These are phyloP conservation scores for Pestalotiopsis sp. DNA, from an alignment of 2,329 filamentous ascomycete species.

Conservation along the genomic window DNA sequence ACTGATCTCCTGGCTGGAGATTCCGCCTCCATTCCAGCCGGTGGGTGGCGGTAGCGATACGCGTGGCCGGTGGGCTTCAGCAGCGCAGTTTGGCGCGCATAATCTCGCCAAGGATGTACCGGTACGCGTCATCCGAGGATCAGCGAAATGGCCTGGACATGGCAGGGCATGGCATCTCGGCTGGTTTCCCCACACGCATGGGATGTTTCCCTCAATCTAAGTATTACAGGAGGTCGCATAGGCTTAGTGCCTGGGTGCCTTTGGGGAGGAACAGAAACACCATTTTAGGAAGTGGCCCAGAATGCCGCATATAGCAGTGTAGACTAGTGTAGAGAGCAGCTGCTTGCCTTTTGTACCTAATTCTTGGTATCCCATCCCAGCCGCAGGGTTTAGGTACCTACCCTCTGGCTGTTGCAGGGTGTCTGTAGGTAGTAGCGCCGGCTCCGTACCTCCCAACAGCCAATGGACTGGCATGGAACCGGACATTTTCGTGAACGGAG, in stretches of 20 bases:
- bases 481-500: constrained; percentile 9
- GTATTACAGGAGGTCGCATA: constrained; percentile 16
- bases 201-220: constrained; percentile 15
- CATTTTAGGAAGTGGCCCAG: constrained; percentile 15
- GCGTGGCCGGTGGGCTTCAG: background rate
- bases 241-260: background rate
- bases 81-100: background rate
- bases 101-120: background rate
- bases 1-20: background rate
- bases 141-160: too few relatives aligned
- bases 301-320: background rate
- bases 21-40: background rate
- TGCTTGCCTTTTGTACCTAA: too few relatives aligned
- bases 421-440: constrained; percentile 11
- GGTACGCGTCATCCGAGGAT: constrained; percentile 4
- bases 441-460: constrained; percentile 2
- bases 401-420: background rate
- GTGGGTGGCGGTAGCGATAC: constrained; percentile 3
- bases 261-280: constrained; percentile 5
- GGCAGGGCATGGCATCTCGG: constrained; percentile 10
- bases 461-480: constrained; percentile 8
- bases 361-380: too few relatives aligned
- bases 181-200: constrained; percentile 8
- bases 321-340: too few relatives aligned
- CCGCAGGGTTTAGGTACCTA: background rate